These are phyloP conservation scores for Dendrobium officinale DNA, from an alignment of 106 monocot genomes.

Conservation along the genomic window DNA sequence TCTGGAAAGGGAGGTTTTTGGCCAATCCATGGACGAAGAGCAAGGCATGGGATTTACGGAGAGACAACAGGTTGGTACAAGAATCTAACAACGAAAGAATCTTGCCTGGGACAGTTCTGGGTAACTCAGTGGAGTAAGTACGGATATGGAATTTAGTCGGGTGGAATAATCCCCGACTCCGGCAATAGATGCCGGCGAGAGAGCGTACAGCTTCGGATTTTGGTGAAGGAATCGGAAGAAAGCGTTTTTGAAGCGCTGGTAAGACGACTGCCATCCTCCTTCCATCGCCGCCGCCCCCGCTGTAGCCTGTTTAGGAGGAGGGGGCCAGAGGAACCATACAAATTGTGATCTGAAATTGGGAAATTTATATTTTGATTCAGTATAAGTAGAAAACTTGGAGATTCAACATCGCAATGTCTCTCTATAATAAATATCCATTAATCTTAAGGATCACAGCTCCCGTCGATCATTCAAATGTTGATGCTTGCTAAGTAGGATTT, in stretches of 20 bases:
- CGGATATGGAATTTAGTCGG: not conserved
- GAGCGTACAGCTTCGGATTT: not conserved
- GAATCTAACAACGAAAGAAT: constrained; percentile 5
- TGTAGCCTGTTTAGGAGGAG: not conserved
- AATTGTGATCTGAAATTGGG: too few species aligned
- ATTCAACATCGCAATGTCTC: too few species aligned
- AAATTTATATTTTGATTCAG: too few species aligned
- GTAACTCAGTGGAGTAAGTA: not conserved
- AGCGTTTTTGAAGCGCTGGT: not conserved
- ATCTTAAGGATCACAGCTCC: too few species aligned
- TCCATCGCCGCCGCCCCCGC: not conserved
- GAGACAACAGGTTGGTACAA: not conserved
- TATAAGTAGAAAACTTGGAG: too few species aligned
- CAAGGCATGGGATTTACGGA: constrained; percentile 1
- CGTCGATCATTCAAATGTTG: too few species aligned
- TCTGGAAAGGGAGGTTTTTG: constrained; percentile 12
- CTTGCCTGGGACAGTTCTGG: not conserved
- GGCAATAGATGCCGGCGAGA: not conserved
- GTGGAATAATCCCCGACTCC: not conserved
- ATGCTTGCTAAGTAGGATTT: too few species aligned
- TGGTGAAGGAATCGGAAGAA: not conserved
- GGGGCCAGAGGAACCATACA: too few species aligned
- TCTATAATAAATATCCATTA: too few species aligned
- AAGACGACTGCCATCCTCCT: not conserved
- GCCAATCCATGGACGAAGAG: constrained; percentile 6